phyloP scores from a whole-genome alignment of 2,329 filamentous ascomycete species.

The Botryosphaeria agaves region DNA sequence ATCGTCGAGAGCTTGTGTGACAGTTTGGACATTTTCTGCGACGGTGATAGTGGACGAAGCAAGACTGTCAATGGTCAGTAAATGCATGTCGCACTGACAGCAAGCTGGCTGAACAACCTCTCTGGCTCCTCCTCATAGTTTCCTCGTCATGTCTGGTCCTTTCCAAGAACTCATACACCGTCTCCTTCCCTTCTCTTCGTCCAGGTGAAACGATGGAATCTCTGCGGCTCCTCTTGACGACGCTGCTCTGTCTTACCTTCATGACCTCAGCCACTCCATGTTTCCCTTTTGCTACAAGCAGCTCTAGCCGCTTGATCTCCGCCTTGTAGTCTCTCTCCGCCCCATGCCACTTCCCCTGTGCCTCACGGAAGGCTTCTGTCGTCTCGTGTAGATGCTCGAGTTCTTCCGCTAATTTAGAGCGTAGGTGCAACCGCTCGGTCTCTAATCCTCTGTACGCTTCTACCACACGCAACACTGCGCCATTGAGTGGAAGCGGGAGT shows the following conservation, averaged over 20 bases:
- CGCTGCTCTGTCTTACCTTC: conserved; percentile 22
- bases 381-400: conserved; percentile 7
- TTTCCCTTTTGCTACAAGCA: conserved; percentile 23
- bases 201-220: conserved; percentile 2
- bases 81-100: not conserved
- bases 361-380: conserved; percentile 9
- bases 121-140: conserved; percentile 10
- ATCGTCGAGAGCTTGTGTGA: conserved; percentile 18
- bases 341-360: conserved; percentile 15
- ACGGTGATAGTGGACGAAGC: conserved; percentile 16
- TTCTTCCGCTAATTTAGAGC: conserved; percentile 12
- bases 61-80: not conserved
- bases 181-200: conserved; percentile 10
- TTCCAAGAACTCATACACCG: conserved; percentile 16
- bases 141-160: conserved; percentile 10
- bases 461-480: conserved; percentile 22
- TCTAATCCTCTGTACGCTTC: conserved; percentile 21
- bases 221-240: conserved; percentile 14
- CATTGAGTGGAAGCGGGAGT: conserved; percentile 16
- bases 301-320: conserved; percentile 26
- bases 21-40: conserved; percentile 19
- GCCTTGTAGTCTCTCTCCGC: conserved; percentile 18
- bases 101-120: conserved; percentile 11
- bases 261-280: conserved; percentile 23
- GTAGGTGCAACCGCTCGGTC: conserved; percentile 16